A percentile compares a stretch with the other conserved stretches of the same genome.
phyloP scores from a whole-genome alignment of 108 stramenopile genomes.

The Cyclotella sp. region DNA sequence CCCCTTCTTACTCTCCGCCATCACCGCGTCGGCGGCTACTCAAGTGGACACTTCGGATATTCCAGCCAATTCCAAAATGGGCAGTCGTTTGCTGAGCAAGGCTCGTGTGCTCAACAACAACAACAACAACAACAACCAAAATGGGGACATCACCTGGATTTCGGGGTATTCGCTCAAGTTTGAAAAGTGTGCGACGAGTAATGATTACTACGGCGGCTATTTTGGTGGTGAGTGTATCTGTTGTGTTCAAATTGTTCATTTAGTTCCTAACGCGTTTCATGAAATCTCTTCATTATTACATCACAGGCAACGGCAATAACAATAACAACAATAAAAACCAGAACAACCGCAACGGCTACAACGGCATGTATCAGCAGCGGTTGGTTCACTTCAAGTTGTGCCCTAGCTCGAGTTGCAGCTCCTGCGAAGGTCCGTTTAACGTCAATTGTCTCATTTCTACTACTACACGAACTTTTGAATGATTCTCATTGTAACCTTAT shows the following conservation, averaged over 20 bases:
- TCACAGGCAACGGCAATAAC: constrained; percentile 38
- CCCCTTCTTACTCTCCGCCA: constrained; percentile 36
- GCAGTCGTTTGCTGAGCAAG: constrained; percentile 56
- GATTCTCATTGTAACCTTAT: neutral
- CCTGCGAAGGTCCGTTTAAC: neutral
- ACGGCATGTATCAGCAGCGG: constrained; percentile 66
- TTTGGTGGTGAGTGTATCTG: constrained; percentile 40
- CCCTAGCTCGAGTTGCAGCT: constrained; percentile 47
- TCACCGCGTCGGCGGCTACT: constrained; percentile 23
- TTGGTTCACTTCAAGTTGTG: constrained; percentile 83
- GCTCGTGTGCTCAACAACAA: constrained; percentile 56
- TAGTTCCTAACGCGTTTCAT: neutral
- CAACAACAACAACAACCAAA: constrained; percentile 27
- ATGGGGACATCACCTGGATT: constrained; percentile 58
- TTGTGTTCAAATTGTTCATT: neutral
- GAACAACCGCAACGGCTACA: constrained; percentile 44
- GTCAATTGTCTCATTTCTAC: neutral
- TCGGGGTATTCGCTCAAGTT: constrained; percentile 79
- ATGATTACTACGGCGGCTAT: constrained; percentile 54
- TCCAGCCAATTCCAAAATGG: constrained; percentile 53
- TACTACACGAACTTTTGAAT: neutral
- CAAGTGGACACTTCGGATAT: constrained; percentile 7
- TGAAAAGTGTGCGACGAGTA: constrained; percentile 37
- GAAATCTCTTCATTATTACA: neutral
- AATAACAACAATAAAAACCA: constrained; percentile 33